A percentile compares a stretch with the other conserved stretches of the same genome.
Conservation (phyloP, 1,284 basidiomycete species). For the Pseudozyma flocculosa region DNA sequence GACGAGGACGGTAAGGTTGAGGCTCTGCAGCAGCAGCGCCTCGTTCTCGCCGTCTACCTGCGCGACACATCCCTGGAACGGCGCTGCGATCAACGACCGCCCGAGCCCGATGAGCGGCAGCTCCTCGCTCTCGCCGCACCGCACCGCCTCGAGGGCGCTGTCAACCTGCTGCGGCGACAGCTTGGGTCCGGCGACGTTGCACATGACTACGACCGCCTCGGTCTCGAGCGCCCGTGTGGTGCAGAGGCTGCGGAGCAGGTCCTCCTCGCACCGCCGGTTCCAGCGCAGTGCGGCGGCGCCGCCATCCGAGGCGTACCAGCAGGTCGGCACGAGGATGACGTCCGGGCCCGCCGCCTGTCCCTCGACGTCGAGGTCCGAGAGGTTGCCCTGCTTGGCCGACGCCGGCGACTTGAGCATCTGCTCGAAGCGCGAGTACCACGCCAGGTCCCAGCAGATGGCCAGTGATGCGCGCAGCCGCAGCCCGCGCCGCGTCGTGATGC, state of each 20-base stretch:
- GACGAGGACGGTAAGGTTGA: slow-evolving; percentile 38
- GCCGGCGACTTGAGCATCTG: slow-evolving; percentile 28
- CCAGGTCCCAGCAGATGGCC: slow-evolving; percentile 56
- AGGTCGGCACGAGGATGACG: slow-evolving; percentile 53
- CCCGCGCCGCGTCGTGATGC: slow-evolving; percentile 47
- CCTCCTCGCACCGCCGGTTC: slow-evolving; percentile 42
- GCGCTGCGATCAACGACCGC: slow-evolving; percentile 41
- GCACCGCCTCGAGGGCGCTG: not conserved
- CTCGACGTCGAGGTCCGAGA: slow-evolving; percentile 22
- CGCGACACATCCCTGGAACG: slow-evolving; percentile 42
- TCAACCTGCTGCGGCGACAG: slow-evolving; percentile 10
- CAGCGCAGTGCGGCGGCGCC: slow-evolving; percentile 41
- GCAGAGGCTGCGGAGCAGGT: slow-evolving; percentile 40
- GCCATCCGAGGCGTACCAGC: slow-evolving; percentile 55
- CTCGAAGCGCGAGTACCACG: slow-evolving; percentile 48
- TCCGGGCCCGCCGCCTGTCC: slow-evolving; percentile 44
- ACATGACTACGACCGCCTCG: slow-evolving; percentile 50
- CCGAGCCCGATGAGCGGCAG: slow-evolving; percentile 41
- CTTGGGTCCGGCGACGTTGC: slow-evolving; percentile 49
- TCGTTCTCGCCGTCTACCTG: slow-evolving; percentile 35
- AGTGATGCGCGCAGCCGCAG: slow-evolving; percentile 37
- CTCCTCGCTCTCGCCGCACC: slow-evolving; percentile 9
- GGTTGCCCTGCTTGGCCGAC: not conserved
- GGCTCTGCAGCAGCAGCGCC: slow-evolving; percentile 33
- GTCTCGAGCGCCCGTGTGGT: slow-evolving; percentile 45